Conservation (phyloP, 306 rosid genomes). For the Dicorynia guianensis region DNA sequence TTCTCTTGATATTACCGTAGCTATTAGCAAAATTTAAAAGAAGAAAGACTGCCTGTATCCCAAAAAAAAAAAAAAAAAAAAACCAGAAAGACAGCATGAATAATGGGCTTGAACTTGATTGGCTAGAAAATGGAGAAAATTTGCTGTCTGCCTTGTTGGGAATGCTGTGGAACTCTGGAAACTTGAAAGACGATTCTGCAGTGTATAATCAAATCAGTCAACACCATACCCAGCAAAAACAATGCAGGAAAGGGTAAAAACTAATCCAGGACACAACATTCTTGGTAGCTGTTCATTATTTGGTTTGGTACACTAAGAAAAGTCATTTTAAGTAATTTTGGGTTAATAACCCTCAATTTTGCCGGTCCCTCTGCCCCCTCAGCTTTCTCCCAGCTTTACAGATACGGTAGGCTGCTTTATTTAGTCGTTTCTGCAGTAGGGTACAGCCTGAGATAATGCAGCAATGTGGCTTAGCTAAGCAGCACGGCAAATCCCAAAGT, state of each 20-base stretch:
- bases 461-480: slow-evolving; percentile 10
- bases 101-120: too few species aligned
- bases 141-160: too few species aligned
- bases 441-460: slow-evolving; percentile 12
- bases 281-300: background rate
- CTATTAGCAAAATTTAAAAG: too few species aligned
- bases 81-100: too few species aligned
- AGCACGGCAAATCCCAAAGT: slow-evolving; percentile 25
- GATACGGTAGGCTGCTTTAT: slow-evolving; percentile 25
- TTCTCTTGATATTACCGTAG: too few species aligned
- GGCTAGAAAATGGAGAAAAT: too few species aligned
- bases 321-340: slow-evolving; percentile 25
- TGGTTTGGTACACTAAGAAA: background rate
- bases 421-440: background rate
- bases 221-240: background rate
- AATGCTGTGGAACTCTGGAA: background rate
- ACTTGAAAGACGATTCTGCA: slow-evolving; percentile 29
- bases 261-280: too few species aligned
- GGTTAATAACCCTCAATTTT: slow-evolving; percentile 8
- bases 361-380: background rate
- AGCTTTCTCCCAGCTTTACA: slow-evolving; percentile 11
- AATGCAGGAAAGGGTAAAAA: background rate
- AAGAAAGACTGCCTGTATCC: too few species aligned
- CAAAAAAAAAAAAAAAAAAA: too few species aligned
- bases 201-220: slow-evolving; percentile 41